Evolutionary conservation across 73 alveolate species (phyloP).

Genomic region (Durusdinium trenchii): DNA sequence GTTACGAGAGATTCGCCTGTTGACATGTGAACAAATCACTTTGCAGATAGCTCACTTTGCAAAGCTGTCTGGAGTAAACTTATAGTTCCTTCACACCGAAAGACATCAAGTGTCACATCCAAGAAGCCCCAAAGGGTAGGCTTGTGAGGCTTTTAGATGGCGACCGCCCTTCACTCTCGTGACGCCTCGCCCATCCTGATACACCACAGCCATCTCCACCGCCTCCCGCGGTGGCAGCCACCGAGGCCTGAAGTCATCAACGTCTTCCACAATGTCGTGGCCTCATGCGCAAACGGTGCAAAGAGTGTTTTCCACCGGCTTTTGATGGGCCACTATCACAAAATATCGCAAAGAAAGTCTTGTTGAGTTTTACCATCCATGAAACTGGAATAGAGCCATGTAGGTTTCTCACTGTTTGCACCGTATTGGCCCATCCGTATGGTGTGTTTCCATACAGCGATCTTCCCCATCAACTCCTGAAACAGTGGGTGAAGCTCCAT

Average conservation of each 20-base stretch:
- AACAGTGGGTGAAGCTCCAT: constrained; percentile 19
- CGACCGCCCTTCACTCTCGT: no score
- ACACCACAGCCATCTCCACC: neutral
- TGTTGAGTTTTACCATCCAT: neutral
- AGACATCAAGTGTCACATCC: neutral
- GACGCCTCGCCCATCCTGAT: neutral
- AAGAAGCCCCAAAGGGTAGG: no score
- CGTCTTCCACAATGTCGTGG: neutral
- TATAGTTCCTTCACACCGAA: neutral
- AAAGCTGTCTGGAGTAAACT: neutral
- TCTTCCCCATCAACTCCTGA: neutral
- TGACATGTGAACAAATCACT: neutral
- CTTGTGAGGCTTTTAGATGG: no score
- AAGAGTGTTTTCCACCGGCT: neutral
- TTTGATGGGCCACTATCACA: neutral
- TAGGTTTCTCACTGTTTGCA: neutral
- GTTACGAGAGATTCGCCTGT: neutral
- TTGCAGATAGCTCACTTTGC: neutral
- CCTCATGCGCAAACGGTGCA: neutral
- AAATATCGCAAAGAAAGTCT: neutral
- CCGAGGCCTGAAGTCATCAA: neutral
- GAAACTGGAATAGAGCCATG: neutral
- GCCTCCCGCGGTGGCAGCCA: neutral
- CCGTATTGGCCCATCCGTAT: neutral
- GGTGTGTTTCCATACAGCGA: neutral